These are phyloP conservation scores for Eucalyptus shirleyi DNA, from an alignment of 345 rosid genomes.

Conservation along the genomic window DNA sequence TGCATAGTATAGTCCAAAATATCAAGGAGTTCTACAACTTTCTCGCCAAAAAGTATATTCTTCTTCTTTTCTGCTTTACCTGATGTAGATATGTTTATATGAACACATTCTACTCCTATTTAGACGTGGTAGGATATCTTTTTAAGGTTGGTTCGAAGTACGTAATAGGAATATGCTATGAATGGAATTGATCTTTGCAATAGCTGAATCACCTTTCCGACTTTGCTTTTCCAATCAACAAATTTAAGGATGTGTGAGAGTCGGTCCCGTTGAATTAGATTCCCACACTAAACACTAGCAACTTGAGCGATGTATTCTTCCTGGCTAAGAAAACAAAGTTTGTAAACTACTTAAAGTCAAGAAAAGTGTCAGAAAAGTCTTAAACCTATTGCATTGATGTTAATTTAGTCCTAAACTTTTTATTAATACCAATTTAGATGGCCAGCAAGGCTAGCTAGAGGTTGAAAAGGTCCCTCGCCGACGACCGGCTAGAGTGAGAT, in stretches of 20 bases:
- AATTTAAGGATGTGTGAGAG: background rate
- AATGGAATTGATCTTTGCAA: background rate
- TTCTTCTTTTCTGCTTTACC: background rate
- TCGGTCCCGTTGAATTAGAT: background rate
- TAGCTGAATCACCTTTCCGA: background rate
- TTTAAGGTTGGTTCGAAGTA: background rate
- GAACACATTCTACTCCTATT: background rate
- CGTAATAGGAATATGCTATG: background rate
- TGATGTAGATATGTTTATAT: background rate
- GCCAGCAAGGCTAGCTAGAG: too few relatives aligned
- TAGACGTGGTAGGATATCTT: background rate
- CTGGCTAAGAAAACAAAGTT: background rate
- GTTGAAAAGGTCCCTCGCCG: too few relatives aligned
- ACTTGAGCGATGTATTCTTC: background rate
- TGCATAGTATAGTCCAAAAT: background rate
- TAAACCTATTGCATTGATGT: fast-evolving
- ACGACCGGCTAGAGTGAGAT: too few relatives aligned
- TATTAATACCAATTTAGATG: too few relatives aligned
- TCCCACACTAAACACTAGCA: background rate
- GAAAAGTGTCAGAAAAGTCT: too few relatives aligned
- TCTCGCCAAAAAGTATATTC: background rate
- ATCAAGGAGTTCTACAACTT: background rate
- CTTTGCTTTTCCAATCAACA: background rate
- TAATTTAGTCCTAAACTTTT: too few relatives aligned
- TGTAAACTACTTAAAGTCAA: background rate